phyloP scores from a whole-genome alignment of 2,329 filamentous ascomycete genomes.

The Calonectria leucothoes region DNA sequence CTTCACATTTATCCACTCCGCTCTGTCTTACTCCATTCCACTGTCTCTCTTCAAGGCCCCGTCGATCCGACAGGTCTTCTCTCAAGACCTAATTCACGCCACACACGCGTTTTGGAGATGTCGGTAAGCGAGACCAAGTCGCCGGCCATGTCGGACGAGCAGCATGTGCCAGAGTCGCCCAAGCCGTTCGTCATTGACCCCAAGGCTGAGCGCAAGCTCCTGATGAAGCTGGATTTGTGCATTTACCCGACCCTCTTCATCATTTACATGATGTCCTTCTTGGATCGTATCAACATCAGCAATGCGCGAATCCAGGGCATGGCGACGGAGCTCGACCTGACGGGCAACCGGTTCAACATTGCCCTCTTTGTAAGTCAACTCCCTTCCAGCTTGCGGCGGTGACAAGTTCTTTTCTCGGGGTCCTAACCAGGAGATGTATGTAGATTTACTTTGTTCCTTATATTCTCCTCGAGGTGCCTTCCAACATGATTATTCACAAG shows the following conservation, averaged over 20 bases:
- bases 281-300: conserved; percentile 59
- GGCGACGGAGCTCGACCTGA: conserved; percentile 53
- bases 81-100: background rate
- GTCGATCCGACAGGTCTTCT: background rate
- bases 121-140: conserved; percentile 31
- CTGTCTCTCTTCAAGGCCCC: background rate
- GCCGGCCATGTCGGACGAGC: conserved; percentile 23
- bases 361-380: conserved; percentile 48
- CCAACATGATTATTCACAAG: conserved; percentile 57
- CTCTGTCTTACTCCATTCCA: background rate
- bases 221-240: conserved; percentile 55
- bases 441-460: conserved; percentile 54
- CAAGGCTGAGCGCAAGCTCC: conserved; percentile 48
- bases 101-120: conserved; percentile 20
- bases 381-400: background rate
- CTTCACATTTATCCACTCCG: background rate
- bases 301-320: conserved; percentile 60
- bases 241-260: conserved; percentile 55
- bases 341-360: conserved; percentile 56
- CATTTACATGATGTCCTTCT: conserved; percentile 55
- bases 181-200: conserved; percentile 41
- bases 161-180: conserved; percentile 26
- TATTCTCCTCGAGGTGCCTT: conserved; percentile 57
- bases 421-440: conserved; percentile 18
- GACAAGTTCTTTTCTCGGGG: background rate